These are phyloP conservation scores for Symbiodinium natans DNA, from an alignment of 73 alveolate genomes.

Conservation along the genomic window DNA sequence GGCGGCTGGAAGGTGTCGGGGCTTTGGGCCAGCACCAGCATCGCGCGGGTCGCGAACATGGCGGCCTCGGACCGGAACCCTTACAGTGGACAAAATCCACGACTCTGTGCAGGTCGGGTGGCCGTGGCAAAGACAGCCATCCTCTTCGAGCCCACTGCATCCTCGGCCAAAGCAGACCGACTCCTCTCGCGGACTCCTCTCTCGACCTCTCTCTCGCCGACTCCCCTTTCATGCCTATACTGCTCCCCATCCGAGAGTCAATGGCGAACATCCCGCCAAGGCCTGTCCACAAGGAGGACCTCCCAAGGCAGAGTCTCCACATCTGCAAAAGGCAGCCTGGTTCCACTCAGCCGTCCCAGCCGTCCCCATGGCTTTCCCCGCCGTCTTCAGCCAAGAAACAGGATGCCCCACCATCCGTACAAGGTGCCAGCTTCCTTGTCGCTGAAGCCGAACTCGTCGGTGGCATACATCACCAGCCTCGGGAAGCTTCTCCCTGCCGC, in stretches of 20 bases:
- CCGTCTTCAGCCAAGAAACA: not conserved
- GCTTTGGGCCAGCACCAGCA: slow-evolving; percentile 48
- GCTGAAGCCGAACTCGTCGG: slow-evolving; percentile 85
- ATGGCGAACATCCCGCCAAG: slow-evolving; percentile 67
- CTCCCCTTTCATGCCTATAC: too few relatives aligned
- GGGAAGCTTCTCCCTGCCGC: too few relatives aligned
- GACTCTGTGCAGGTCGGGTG: too few relatives aligned
- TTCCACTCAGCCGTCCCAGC: too few relatives aligned
- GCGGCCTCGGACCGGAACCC: slow-evolving; percentile 23
- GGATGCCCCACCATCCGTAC: slow-evolving; percentile 93
- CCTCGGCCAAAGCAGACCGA: not conserved
- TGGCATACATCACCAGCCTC: slow-evolving; percentile 75
- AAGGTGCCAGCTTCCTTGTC: slow-evolving; percentile 72
- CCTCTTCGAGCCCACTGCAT: slow-evolving; percentile 64
- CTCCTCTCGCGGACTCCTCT: too few relatives aligned
- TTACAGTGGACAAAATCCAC: too few relatives aligned
- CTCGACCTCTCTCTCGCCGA: too few relatives aligned
- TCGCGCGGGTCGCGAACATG: slow-evolving; percentile 40
- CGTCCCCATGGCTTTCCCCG: not conserved
- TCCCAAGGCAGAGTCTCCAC: not conserved
- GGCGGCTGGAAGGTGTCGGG: slow-evolving; percentile 55
- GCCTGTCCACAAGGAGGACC: slow-evolving; percentile 78
- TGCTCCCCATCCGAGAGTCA: slow-evolving; percentile 14
- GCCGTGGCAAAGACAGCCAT: slow-evolving; percentile 67
- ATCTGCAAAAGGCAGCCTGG: too few relatives aligned